Evolutionary conservation across 2,329 filamentous ascomycete species (phyloP), one percentile per base, ranked within the genome.

Genomic region (Colletotrichum theobromicola): DNA sequence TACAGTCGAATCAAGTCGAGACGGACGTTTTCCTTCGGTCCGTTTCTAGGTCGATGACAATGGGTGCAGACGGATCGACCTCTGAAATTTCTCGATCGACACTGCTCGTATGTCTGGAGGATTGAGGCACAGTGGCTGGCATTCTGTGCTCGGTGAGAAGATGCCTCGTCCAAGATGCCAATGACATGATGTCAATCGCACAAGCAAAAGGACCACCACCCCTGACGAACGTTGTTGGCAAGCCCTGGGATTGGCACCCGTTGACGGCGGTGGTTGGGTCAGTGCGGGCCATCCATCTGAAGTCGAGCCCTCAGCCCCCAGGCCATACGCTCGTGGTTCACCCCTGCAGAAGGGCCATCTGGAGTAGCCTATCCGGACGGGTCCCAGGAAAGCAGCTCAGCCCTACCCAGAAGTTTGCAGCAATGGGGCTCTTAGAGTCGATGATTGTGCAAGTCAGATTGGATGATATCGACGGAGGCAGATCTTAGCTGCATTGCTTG

Each of bases 321-420:
- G 53, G 50, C 64, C 64, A 67, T 7, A 67, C 37, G 64, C 68
- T 67, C 42, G 15, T 58, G 69, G 34, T 53, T 55, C 26, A 72
- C 57, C 72, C 72, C 68, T 72, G 68, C 46, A 67, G 62, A 32
- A 72, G 34, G 18, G 42, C 28, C 32, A 37, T 67, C 61, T 28
- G 68, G 57, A 67, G 55, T 67, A 75, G 28, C 63, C 61, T 57
- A 42, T 46, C 68, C 60, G 72, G 21, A 53, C 55, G 26, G 30
- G 7, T 26, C 21, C n/a, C 24, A 28, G n/a, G 24, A 37, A 42
- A 21, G 67, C 18, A 28, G 12, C 42, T 75, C 72, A 72, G 72
- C 72, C 72, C 69, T 75, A 71, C 24, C 15, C 37, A 57, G 26
- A 35, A 55, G 46, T 28, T 46, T 21, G 26, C 32, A 66, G 26